These are phyloP conservation scores for Penicillium steckii DNA, from an alignment of 495 filamentous ascomycete genomes.

Conservation along the genomic window DNA sequence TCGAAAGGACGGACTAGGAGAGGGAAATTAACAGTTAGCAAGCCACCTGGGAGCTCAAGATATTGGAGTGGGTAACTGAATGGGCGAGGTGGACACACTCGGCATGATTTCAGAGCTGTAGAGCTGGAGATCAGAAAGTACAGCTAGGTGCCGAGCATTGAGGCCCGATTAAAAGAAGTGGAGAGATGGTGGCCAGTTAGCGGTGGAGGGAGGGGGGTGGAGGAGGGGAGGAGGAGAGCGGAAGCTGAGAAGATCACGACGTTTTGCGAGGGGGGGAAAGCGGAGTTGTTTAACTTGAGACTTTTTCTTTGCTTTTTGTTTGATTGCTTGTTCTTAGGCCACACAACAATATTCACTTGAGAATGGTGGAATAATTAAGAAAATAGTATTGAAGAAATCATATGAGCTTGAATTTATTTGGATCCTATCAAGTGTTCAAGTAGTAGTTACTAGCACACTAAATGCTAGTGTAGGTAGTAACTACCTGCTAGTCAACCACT, in stretches of 20 bases:
- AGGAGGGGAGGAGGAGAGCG: conserved; percentile 2
- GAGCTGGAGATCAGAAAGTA: conserved; percentile 25
- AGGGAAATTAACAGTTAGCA: conserved; percentile 9
- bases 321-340: not conserved
- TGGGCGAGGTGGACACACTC: conserved; percentile 27
- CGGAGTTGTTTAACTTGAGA: conserved; percentile 19
- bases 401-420: no score
- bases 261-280: conserved; percentile 22
- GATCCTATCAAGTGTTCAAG: no score
- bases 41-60: not conserved
- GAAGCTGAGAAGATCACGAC: conserved; percentile 10
- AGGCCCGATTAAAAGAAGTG: conserved; percentile 15
- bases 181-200: conserved; percentile 4
- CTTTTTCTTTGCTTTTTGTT: conserved; percentile 8
- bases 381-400: no score
- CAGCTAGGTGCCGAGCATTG: conserved; percentile 35
- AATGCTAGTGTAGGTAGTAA: no score
- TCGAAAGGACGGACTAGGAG: conserved; percentile 58
- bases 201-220: not conserved
- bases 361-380: no score
- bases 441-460: no score
- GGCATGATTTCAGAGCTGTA: conserved; percentile 42
- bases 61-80: not conserved
- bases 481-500: no score
- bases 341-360: no score